These are phyloP conservation scores for Capsicum pubescens DNA, from an alignment of 257 asterid genomes.

Conservation along the genomic window DNA sequence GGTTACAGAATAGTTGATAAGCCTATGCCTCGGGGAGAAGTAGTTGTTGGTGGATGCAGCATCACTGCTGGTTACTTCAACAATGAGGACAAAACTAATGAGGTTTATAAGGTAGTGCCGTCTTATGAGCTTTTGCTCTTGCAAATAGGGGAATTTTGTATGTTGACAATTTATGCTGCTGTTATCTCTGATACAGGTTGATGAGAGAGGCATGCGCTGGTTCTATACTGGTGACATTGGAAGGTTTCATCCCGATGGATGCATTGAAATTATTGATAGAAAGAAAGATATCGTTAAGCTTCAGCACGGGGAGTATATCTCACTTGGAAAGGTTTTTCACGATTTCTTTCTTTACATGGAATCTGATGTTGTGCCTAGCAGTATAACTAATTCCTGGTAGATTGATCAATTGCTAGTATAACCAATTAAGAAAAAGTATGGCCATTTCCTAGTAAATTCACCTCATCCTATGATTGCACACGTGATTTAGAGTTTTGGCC, in stretches of 20 bases:
- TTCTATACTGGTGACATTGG: conserved; percentile 93
- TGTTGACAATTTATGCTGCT: conserved; percentile 26
- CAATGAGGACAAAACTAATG: conserved; percentile 75
- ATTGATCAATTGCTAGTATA: neutral
- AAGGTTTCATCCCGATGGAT: conserved; percentile 86
- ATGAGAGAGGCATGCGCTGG: conserved; percentile 90
- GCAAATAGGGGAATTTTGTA: neutral
- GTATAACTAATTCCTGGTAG: neutral
- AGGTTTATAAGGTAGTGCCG: conserved; percentile 67
- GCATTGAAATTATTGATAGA: conserved; percentile 89
- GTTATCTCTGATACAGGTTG: conserved; percentile 58
- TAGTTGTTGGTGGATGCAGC: conserved; percentile 82
- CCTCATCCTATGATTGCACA: neutral
- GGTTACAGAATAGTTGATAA: conserved; percentile 73
- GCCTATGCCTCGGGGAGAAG: conserved; percentile 96
- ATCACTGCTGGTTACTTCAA: conserved; percentile 91
- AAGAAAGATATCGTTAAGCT: conserved; percentile 94
- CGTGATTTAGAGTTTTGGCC: neutral
- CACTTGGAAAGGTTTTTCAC: conserved; percentile 79
- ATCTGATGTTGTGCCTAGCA: neutral
- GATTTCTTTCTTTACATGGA: neutral
- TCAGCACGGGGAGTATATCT: conserved; percentile 92
- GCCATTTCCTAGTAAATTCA: neutral
- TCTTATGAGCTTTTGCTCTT: conserved; percentile 24
- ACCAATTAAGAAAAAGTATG: neutral